Evolutionary conservation across 2,329 filamentous ascomycete genomes (phyloP).

Genomic region (Cercospora sojina): DNA sequence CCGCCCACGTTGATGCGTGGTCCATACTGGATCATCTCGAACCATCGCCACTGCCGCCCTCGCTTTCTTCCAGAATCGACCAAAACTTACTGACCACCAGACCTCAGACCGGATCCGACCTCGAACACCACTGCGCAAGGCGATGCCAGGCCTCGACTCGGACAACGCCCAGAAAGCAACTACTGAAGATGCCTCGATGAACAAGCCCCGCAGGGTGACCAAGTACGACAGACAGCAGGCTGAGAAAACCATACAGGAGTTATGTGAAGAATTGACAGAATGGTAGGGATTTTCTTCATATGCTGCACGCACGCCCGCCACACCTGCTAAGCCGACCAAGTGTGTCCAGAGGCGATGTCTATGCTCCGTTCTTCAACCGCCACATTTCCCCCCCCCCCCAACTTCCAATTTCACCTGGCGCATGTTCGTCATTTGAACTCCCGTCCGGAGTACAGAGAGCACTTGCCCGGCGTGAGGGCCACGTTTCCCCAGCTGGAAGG

Average conservation of each 20-base stretch:
- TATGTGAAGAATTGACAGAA: not conserved
- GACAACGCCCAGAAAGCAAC: not conserved
- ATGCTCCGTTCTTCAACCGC: not conserved
- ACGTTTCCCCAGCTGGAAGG: conserved; percentile 2
- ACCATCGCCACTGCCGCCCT: not conserved
- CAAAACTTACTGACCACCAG: not conserved
- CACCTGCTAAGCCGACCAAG: not conserved
- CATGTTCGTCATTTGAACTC: not conserved
- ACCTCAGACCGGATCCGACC: not conserved
- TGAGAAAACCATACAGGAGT: not conserved
- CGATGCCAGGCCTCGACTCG: not conserved
- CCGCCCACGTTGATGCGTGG: not conserved
- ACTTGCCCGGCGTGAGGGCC: not conserved
- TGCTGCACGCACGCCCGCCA: not conserved
- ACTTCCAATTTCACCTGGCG: conserved; percentile 10
- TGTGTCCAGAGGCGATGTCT: not conserved
- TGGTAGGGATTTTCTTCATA: not conserved
- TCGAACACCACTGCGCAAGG: not conserved
- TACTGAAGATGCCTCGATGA: not conserved
- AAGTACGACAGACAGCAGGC: conserved; percentile 8
- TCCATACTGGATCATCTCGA: not conserved
- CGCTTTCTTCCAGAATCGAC: not conserved
- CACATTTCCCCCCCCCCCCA: not conserved
- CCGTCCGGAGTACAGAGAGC: not conserved
- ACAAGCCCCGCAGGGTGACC: conserved; percentile 4